Evolutionary conservation across 2,329 filamentous ascomycete species (phyloP).

Genomic region (Triangularia verruculosa): DNA sequence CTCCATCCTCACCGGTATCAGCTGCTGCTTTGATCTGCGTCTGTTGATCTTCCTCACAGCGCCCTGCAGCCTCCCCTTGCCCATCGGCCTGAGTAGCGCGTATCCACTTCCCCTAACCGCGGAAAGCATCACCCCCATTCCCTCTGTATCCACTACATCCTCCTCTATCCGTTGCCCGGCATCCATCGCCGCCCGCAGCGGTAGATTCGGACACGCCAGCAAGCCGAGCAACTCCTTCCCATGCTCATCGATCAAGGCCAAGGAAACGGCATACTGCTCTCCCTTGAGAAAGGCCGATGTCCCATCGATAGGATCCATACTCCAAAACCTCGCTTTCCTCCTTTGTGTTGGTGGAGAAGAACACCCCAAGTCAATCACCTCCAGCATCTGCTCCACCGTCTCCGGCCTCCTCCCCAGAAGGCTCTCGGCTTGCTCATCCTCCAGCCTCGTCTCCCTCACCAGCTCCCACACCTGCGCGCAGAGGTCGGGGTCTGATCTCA

Average conservation of each 20-base stretch:
- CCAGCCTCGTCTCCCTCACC: conserved; percentile 55
- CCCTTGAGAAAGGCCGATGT: conserved; percentile 96
- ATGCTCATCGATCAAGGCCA: conserved; percentile 79
- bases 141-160: conserved; percentile 10
- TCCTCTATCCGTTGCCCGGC: conserved; percentile 13
- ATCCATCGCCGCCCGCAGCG: conserved; percentile 39
- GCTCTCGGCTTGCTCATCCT: conserved; percentile 61
- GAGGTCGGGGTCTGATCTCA: conserved; percentile 44
- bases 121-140: conserved; percentile 23
- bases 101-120: conserved; percentile 22
- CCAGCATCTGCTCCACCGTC: conserved; percentile 64
- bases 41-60: conserved; percentile 10
- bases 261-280: conserved; percentile 94
- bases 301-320: conserved; percentile 94
- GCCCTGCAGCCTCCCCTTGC: neutral
- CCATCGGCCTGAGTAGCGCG: conserved; percentile 18
- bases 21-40: neutral
- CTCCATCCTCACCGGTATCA: conserved; percentile 8
- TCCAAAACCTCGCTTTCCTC: conserved; percentile 68
- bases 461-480: conserved; percentile 49
- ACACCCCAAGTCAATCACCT: conserved; percentile 62
- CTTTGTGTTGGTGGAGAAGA: neutral
- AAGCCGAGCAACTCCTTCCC: conserved; percentile 93
- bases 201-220: conserved; percentile 92
- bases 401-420: conserved; percentile 63